phyloP scores from a whole-genome alignment of 306 rosid genomes.

The Delonix regia region DNA sequence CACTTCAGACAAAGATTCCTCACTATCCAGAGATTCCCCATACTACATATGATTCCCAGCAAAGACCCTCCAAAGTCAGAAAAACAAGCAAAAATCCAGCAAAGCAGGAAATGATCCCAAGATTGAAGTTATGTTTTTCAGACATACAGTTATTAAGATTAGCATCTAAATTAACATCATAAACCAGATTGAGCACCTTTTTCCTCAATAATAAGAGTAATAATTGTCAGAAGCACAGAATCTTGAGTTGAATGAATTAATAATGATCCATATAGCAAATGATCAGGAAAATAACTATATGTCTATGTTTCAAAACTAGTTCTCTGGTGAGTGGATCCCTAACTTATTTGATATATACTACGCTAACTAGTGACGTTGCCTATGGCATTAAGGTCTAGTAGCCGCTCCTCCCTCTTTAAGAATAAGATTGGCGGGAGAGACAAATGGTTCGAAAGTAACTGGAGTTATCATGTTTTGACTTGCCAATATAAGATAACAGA shows the following conservation, averaged over 20 bases:
- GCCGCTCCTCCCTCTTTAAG: no score
- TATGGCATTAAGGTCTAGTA: no score
- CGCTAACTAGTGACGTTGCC: not conserved
- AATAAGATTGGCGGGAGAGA: not conserved
- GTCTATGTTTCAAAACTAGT: not conserved
- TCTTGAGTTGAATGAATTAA: not conserved
- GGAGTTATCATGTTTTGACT: not conserved
- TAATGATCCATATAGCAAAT: not conserved
- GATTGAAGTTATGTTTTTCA: not conserved
- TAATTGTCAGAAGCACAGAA: not conserved
- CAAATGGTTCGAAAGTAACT: not conserved
- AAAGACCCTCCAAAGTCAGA: not conserved
- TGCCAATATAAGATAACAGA: no score
- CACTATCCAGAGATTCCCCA: not conserved
- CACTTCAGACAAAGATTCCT: not conserved
- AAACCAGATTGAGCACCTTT: not conserved
- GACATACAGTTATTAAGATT: not conserved
- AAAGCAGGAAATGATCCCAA: not conserved
- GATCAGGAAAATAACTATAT: not conserved
- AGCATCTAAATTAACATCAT: not conserved
- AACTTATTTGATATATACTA: not conserved
- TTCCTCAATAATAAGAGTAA: no score
- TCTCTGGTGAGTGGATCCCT: not conserved
- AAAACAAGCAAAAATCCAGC: slow-evolving; percentile 12
- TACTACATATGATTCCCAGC: not conserved